A percentile compares a stretch with the other conserved stretches of the same genome.
Evolutionary conservation across 192 early-diverging fungal genomes (phyloP).

Genomic region (Rhizophagus clarus): DNA sequence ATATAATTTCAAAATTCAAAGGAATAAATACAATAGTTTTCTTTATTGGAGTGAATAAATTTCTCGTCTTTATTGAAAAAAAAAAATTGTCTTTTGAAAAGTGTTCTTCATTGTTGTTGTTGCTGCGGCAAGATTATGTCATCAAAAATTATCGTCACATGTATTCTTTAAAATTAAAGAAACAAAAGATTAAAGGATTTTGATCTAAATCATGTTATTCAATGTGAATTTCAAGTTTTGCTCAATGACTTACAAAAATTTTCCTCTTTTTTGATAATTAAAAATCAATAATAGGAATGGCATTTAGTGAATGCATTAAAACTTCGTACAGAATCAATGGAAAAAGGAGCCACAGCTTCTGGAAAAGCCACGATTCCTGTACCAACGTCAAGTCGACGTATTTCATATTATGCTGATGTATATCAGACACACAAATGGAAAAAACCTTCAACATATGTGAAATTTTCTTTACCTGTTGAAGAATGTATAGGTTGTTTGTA

Average conservation of each 20-base stretch:
- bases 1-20: background rate
- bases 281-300: constrained; percentile 47
- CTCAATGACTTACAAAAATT: background rate
- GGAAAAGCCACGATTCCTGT: constrained; percentile 90
- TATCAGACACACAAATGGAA: constrained; percentile 68
- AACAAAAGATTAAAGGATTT: background rate
- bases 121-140: constrained; percentile 10
- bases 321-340: background rate
- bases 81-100: constrained; percentile 8
- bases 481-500: constrained; percentile 87
- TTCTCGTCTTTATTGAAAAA: background rate
- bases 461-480: constrained; percentile 86
- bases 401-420: constrained; percentile 68
- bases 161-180: background rate
- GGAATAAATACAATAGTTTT: constrained; percentile 5
- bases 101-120: background rate
- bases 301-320: background rate
- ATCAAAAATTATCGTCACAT: constrained; percentile 5
- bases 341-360: constrained; percentile 66
- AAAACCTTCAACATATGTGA: constrained; percentile 78
- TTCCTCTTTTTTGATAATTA: constrained; percentile 15
- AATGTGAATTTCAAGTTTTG: no score
- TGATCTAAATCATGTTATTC: background rate
- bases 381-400: constrained; percentile 80
- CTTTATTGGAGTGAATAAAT: constrained; percentile 19